Percentiles rank a stretch among this genome's conserved stretches.
phyloP scores from a whole-genome alignment of 2,329 filamentous ascomycete species.

The Aspergillus ochraceus region DNA sequence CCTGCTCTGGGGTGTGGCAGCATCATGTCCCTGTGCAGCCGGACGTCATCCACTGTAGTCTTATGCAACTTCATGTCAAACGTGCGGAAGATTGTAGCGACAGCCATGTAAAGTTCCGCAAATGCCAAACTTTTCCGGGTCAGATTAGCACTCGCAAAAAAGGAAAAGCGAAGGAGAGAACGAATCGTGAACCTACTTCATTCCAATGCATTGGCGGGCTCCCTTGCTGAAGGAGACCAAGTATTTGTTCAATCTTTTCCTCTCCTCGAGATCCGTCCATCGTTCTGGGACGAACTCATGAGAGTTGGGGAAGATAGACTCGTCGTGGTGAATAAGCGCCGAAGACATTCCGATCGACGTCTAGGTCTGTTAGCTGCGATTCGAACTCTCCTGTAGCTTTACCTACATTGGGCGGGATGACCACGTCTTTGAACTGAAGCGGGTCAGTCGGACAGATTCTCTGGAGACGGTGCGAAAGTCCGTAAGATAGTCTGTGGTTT shows the following conservation, averaged over 20 bases:
- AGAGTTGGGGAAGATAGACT: slow-evolving; percentile 38
- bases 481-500: slow-evolving; percentile 29
- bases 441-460: slow-evolving; percentile 28
- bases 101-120: slow-evolving; percentile 32
- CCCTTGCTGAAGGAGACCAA: slow-evolving; percentile 43
- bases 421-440: slow-evolving; percentile 32
- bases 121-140: slow-evolving; percentile 28
- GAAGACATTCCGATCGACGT: slow-evolving; percentile 41
- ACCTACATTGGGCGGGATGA: slow-evolving; percentile 34
- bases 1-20: slow-evolving; percentile 15
- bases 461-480: slow-evolving; percentile 29
- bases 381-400: too few species aligned
- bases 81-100: slow-evolving; percentile 30
- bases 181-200: slow-evolving; percentile 31
- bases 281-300: slow-evolving; percentile 38
- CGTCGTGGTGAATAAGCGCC: slow-evolving; percentile 36
- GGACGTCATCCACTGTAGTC: slow-evolving; percentile 32
- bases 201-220: slow-evolving; percentile 48
- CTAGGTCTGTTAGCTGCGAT: slow-evolving; percentile 11
- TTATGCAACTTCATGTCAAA: slow-evolving; percentile 33
- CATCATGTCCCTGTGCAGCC: slow-evolving; percentile 27
- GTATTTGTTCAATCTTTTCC: slow-evolving; percentile 35
- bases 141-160: slow-evolving; percentile 2
- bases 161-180: background rate
- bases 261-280: slow-evolving; percentile 34